phyloP scores from a whole-genome alignment of 148 eudicot genomes.

The Diospyros kaki region DNA sequence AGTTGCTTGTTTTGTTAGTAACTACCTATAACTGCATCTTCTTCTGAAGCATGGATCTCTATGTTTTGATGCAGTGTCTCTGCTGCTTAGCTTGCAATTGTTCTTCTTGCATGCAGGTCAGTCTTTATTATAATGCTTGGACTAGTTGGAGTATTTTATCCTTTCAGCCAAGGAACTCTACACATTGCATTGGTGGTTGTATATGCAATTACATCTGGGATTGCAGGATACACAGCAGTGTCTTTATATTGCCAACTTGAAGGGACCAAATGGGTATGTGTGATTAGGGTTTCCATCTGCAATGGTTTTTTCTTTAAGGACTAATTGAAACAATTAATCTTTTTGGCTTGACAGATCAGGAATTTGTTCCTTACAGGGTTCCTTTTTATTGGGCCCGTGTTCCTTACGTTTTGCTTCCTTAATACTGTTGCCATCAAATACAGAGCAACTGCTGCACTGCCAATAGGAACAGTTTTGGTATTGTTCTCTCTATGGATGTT shows the following conservation, averaged over 20 bases:
- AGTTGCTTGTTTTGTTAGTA: conserved; percentile 19
- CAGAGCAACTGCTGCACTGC: conserved; percentile 12
- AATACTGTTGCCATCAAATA: conserved; percentile 9
- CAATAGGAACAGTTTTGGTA: conserved; percentile 9
- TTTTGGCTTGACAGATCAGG: conserved; percentile 10
- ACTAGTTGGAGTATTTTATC: conserved; percentile 19
- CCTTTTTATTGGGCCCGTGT: conserved; percentile 16
- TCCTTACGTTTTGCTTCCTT: conserved; percentile 14
- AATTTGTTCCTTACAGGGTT: conserved; percentile 14
- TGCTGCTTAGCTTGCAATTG: too few relatives aligned
- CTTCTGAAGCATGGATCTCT: too few relatives aligned
- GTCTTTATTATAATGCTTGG: conserved; percentile 12
- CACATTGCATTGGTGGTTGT: conserved; percentile 14
- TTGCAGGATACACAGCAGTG: conserved; percentile 23
- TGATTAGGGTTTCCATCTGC: background rate
- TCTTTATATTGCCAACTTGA: conserved; percentile 21
- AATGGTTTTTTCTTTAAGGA: background rate
- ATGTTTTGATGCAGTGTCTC: too few relatives aligned
- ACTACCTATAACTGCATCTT: background rate
- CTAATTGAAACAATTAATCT: background rate
- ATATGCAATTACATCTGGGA: conserved; percentile 17
- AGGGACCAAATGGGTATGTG: conserved; percentile 30
- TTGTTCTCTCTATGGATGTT: conserved; percentile 4
- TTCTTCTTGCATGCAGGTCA: conserved; percentile 8
- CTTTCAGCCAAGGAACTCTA: conserved; percentile 22